Conservation (phyloP, 2,329 filamentous ascomycete genomes). For the Ascocoryne sarcoides region DNA sequence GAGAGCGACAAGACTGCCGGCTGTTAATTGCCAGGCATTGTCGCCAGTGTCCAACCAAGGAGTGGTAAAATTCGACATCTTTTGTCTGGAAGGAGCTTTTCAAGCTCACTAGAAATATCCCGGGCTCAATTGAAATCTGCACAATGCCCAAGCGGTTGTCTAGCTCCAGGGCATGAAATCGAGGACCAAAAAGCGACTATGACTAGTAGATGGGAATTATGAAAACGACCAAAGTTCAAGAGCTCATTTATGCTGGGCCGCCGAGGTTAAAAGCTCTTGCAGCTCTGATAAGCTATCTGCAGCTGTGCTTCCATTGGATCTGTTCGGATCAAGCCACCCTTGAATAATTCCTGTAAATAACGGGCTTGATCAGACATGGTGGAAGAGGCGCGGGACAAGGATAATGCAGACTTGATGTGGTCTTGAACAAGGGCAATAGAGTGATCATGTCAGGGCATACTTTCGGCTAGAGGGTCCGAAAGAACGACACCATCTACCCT, state of each 20-base stretch:
- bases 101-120: background rate
- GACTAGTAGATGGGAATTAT: background rate
- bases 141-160: no score
- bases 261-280: background rate
- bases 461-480: no score
- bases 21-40: constrained; percentile 45
- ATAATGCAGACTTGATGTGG: background rate
- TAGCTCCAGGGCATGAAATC: no score
- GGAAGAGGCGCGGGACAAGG: background rate
- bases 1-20: constrained; percentile 39
- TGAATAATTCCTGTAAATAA: background rate
- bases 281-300: background rate
- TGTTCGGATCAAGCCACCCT: background rate
- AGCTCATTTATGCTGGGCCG: background rate
- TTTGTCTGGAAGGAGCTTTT: background rate
- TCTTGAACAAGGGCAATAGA: no score
- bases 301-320: background rate
- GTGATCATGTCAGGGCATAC: no score
- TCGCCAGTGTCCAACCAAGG: constrained; percentile 37
- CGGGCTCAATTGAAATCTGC: no score
- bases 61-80: background rate
- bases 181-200: no score
- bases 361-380: background rate
- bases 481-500: no score
- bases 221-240: background rate